Base-by-base conservation (phyloP, 306 rosid species). In the Alnus glutinosa region DNA sequence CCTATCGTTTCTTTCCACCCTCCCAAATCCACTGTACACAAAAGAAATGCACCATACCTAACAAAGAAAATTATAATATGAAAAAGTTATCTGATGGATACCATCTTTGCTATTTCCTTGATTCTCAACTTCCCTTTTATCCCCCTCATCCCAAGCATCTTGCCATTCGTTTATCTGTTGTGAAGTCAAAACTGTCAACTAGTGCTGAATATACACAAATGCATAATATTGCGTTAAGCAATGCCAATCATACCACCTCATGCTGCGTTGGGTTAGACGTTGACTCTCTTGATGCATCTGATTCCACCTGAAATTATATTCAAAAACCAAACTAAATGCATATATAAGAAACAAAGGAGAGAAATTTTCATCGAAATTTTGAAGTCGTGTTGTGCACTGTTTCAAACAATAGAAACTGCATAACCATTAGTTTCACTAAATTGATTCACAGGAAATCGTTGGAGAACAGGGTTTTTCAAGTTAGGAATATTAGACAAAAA, bases 91-190 rank as follows among this genome's bases (percentile, higher is more conserved):
- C 5, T 18, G 77, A 64, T 55, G 7, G 61, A 70, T 85, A 95
- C 98, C 96, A 77, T 76, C 84, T 73, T 61, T 81, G 66, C 79
- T 86, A 83, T 32, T 23, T 81, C 85, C 88, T 82, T 88, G 83
- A 46, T 75, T 80, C 82, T 81, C 90, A 79, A 62, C 36, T 73
- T 86, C 89, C 57, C 44, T 73, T 10, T 23, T 80, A 76, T 89
- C 91, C 72, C 83, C 88, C 73, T 89, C 93, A 48, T 92, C 88
- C 92, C 98, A 92, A 59, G 98, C 96, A 52, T 92, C 95, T 36
- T 95, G 97, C 98, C 98, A 90, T 74, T 91, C 96, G 77, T 82
- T 86, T 55, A 89, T 30, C 98, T 94, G 90, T 81, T 75, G 63
- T 18, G 30, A 80, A 70, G 61, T 71, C 48, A 79, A 80, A 47